Conservation (phyloP, 176 grass and related monocot species). For the Paspalum notatum region DNA sequence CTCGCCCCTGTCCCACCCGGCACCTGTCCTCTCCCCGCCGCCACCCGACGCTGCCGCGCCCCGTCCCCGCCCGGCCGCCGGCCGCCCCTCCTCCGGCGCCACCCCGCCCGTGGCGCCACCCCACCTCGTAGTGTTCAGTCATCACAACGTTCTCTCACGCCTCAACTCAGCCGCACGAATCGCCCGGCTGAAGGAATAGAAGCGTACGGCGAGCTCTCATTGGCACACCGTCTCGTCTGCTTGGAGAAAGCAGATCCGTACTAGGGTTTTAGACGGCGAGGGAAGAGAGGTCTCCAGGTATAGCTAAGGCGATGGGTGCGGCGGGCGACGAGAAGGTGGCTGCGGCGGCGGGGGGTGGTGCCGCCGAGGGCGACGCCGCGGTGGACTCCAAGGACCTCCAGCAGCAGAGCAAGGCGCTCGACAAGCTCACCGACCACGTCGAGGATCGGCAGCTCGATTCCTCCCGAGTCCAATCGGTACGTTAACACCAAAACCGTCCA, state of each 20-base stretch:
- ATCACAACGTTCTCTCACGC: too few relatives aligned
- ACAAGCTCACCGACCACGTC: constrained; percentile 98
- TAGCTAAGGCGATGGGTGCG: constrained; percentile 28
- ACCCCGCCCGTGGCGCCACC: too few relatives aligned
- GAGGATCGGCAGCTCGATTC: constrained; percentile 99
- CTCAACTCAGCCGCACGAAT: constrained; percentile 3
- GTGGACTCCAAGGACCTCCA: constrained; percentile 79
- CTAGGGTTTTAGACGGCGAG: constrained; percentile 53
- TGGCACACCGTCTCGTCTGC: too few relatives aligned
- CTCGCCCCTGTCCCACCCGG: too few relatives aligned
- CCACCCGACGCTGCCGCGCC: too few relatives aligned
- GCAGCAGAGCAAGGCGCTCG: constrained; percentile 99
- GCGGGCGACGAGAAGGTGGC: constrained; percentile 55
- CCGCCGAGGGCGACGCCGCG: constrained; percentile 36
- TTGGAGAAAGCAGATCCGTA: constrained; percentile 2
- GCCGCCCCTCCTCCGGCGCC: too few relatives aligned
- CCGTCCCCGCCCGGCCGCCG: too few relatives aligned
- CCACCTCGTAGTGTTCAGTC: too few relatives aligned
- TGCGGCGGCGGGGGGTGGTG: constrained; percentile 35
- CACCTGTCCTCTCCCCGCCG: too few relatives aligned
- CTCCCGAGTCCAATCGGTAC: constrained; percentile 84
- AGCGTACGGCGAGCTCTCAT: too few relatives aligned
- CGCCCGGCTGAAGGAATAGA: neutral
- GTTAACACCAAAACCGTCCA: neutral
- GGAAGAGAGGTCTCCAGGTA: neutral